Evolutionary conservation across 148 eudicot genomes (phyloP).

Genomic region (Polygonum maritimum): DNA sequence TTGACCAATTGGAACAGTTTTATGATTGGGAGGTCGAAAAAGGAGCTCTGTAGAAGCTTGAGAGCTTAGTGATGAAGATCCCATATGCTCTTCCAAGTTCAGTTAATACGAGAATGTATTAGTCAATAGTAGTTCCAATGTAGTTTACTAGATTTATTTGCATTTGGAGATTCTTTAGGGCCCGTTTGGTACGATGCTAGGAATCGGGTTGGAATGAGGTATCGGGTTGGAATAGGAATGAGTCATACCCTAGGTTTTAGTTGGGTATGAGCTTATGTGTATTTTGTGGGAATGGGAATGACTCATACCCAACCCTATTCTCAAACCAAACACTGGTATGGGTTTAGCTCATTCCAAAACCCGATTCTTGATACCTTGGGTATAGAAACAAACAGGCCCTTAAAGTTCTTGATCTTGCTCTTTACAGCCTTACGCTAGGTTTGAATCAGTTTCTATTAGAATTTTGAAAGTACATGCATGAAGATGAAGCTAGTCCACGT

Average conservation of each 20-base stretch:
- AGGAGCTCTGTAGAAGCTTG: background rate
- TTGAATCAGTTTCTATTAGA: background rate
- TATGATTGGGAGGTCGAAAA: background rate
- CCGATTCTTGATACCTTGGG: too few species aligned
- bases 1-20: background rate
- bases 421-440: background rate
- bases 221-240: too few species aligned
- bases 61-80: background rate
- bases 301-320: too few species aligned
- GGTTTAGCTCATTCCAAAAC: too few species aligned
- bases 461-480: background rate
- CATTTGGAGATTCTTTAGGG: background rate
- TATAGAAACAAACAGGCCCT: too few species aligned
- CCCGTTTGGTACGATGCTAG: too few species aligned
- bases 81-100: constrained; percentile 2
- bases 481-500: background rate
- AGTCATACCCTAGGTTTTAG: too few species aligned
- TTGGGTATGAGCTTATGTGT: too few species aligned
- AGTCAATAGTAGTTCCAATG: background rate
- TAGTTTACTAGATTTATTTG: background rate
- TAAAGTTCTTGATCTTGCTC: background rate
- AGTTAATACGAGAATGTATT: background rate
- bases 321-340: too few species aligned
- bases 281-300: too few species aligned
- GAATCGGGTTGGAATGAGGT: too few species aligned